phyloP scores from a whole-genome alignment of 2,329 filamentous ascomycete species.

The Talaromyces piceae region DNA sequence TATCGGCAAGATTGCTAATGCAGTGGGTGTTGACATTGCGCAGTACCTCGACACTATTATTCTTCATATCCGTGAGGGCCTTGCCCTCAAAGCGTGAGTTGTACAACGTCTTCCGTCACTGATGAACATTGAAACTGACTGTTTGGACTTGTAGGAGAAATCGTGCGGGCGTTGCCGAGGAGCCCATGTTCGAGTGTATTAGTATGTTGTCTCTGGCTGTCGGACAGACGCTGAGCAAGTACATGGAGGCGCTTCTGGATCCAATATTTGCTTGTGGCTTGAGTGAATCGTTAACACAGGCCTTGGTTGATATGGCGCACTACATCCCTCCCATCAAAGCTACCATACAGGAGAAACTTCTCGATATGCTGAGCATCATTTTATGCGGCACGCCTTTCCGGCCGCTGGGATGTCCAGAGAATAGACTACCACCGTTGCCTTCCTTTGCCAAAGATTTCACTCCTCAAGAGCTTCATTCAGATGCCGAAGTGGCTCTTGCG shows the following conservation, averaged over 20 bases:
- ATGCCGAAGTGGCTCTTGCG: slow-evolving; percentile 84
- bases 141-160: slow-evolving; percentile 41
- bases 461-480: slow-evolving; percentile 69
- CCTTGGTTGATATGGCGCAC: slow-evolving; percentile 95
- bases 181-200: slow-evolving; percentile 92
- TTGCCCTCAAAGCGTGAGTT: slow-evolving; percentile 65
- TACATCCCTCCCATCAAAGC: slow-evolving; percentile 93
- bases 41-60: slow-evolving; percentile 93
- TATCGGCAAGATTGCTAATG: slow-evolving; percentile 92
- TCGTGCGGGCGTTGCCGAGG: slow-evolving; percentile 51
- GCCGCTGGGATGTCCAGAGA: slow-evolving; percentile 82
- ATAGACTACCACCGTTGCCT: slow-evolving; percentile 71
- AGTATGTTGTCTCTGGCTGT: slow-evolving; percentile 93
- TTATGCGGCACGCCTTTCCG: slow-evolving; percentile 88
- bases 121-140: slow-evolving; percentile 1
- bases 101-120: background rate
- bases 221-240: slow-evolving; percentile 93
- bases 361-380: slow-evolving; percentile 92
- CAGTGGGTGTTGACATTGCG: slow-evolving; percentile 88
- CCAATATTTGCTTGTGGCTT: slow-evolving; percentile 96
- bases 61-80: slow-evolving; percentile 84
- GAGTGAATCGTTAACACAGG: slow-evolving; percentile 87
- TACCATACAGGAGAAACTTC: slow-evolving; percentile 83
- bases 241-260: slow-evolving; percentile 91
- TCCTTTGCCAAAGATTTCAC: slow-evolving; percentile 85